Evolutionary conservation across 148 eudicot species (phyloP).

Genomic region (Chenopodium formosanum): DNA sequence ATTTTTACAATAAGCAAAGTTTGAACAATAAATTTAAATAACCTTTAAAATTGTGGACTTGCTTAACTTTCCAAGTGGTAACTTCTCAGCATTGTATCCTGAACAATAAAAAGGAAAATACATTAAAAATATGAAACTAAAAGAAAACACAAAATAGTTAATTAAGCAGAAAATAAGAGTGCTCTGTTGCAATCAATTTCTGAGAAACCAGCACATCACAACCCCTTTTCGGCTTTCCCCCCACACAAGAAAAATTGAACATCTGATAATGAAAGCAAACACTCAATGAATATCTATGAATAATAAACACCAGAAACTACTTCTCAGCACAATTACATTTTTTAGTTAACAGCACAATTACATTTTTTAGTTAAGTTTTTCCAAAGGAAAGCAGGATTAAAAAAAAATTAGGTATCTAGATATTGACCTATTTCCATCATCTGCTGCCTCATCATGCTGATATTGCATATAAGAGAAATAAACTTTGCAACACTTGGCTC

Average conservation of each 20-base stretch:
- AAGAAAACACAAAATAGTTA: not conserved
- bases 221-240: not conserved
- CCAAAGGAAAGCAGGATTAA: not conserved
- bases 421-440: conserved; percentile 94
- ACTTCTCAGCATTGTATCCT: conserved; percentile 98
- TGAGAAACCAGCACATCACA: not conserved
- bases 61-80: conserved; percentile 96
- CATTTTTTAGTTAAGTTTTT: not conserved
- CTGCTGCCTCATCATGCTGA: conserved; percentile 97
- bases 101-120: conserved; percentile 10
- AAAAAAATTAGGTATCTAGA: conserved; percentile 4
- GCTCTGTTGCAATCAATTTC: not conserved
- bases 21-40: not conserved
- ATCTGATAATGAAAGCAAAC: not conserved
- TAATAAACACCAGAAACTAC: not conserved
- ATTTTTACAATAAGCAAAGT: not conserved
- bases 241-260: not conserved
- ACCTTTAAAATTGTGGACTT: conserved; percentile 89
- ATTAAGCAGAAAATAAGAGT: not conserved
- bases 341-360: not conserved
- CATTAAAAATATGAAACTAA: not conserved
- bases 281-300: not conserved
- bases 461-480: conserved; percentile 88
- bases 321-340: not conserved
- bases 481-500: conserved; percentile 75